phyloP scores from a whole-genome alignment of 352 stramenopile genomes.

The Globisporangium cylindrosporum region DNA sequence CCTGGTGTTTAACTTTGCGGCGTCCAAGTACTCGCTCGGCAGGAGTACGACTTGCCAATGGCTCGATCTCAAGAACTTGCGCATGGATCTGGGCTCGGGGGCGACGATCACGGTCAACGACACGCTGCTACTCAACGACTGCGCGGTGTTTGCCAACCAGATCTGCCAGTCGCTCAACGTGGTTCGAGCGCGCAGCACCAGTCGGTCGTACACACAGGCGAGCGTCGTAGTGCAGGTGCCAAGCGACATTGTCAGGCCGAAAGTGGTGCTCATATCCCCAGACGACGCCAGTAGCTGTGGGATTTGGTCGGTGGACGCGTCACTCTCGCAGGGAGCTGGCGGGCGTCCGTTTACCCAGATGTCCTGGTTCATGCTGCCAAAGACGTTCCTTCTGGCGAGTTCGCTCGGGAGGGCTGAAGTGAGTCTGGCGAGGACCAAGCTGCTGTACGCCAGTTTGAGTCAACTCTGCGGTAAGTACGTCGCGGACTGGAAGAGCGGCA shows the following conservation, averaged over 20 bases:
- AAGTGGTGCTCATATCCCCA: slow-evolving; percentile 40
- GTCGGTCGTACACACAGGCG: slow-evolving; percentile 56
- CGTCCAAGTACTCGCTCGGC: slow-evolving; percentile 38
- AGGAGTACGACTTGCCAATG: slow-evolving; percentile 39
- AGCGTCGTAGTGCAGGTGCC: slow-evolving; percentile 32
- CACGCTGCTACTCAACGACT: slow-evolving; percentile 52
- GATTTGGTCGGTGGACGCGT: slow-evolving; percentile 43
- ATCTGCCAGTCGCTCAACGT: slow-evolving; percentile 45
- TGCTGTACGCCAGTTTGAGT: slow-evolving; percentile 29
- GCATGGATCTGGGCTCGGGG: slow-evolving; percentile 39
- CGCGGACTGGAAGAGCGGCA: slow-evolving; percentile 33
- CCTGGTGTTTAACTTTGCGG: slow-evolving; percentile 43
- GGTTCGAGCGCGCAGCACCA: slow-evolving; percentile 43
- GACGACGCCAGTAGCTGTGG: slow-evolving; percentile 66
- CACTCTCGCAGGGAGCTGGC: slow-evolving; percentile 48
- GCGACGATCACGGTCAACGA: slow-evolving; percentile 42
- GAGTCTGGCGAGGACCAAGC: slow-evolving; percentile 15
- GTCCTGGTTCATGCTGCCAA: slow-evolving; percentile 44
- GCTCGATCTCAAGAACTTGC: slow-evolving; percentile 51
- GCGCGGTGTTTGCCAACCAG: slow-evolving; percentile 39
- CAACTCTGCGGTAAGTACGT: slow-evolving; percentile 54
- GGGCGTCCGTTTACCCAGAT: slow-evolving; percentile 42
- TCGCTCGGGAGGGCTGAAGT: background rate
- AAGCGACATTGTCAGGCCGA: slow-evolving; percentile 33
- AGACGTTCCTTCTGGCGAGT: slow-evolving; percentile 13